These are phyloP conservation scores for Pichia sp. DNA, from an alignment of 1,139 yeast species.

Conservation along the genomic window DNA sequence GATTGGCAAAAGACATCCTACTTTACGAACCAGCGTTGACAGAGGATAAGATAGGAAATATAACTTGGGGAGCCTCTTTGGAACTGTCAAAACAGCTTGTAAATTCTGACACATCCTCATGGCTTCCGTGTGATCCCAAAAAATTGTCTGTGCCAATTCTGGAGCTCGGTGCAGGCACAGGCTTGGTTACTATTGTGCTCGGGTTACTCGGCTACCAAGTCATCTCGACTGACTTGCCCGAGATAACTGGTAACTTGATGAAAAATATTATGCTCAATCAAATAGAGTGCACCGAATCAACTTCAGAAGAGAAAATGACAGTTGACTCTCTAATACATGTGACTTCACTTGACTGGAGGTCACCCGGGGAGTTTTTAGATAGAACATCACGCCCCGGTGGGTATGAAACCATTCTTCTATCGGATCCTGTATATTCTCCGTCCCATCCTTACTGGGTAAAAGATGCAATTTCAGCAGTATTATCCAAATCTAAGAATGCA, in stretches of 20 bases:
- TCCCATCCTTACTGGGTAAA: slow-evolving; percentile 75
- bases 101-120: slow-evolving; percentile 15
- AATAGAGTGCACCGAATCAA: slow-evolving; percentile 21
- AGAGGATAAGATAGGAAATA: slow-evolving; percentile 80
- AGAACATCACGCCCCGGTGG: slow-evolving; percentile 18
- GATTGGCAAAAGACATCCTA: slow-evolving; percentile 32
- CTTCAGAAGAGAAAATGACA: not conserved
- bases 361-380: slow-evolving; percentile 43
- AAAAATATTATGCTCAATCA: slow-evolving; percentile 55
- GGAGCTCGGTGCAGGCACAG: slow-evolving; percentile 94
- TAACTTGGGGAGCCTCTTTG: slow-evolving; percentile 94
- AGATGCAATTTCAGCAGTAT: slow-evolving; percentile 47
- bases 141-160: slow-evolving; percentile 42
- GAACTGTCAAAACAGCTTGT: slow-evolving; percentile 58
- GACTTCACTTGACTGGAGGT: slow-evolving; percentile 64
- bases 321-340: slow-evolving; percentile 6
- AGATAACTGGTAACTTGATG: slow-evolving; percentile 64
- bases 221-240: slow-evolving; percentile 71
- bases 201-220: slow-evolving; percentile 48
- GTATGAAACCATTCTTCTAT: slow-evolving; percentile 61
- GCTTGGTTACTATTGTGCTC: slow-evolving; percentile 74
- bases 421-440: slow-evolving; percentile 86
- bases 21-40: slow-evolving; percentile 84
- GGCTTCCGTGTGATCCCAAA: slow-evolving; percentile 24
- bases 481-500: slow-evolving; percentile 33